Percentiles rank a stretch among this genome's conserved stretches.
Conservation (phyloP, 2,329 filamentous ascomycete species). For the Diplodia mutila region DNA sequence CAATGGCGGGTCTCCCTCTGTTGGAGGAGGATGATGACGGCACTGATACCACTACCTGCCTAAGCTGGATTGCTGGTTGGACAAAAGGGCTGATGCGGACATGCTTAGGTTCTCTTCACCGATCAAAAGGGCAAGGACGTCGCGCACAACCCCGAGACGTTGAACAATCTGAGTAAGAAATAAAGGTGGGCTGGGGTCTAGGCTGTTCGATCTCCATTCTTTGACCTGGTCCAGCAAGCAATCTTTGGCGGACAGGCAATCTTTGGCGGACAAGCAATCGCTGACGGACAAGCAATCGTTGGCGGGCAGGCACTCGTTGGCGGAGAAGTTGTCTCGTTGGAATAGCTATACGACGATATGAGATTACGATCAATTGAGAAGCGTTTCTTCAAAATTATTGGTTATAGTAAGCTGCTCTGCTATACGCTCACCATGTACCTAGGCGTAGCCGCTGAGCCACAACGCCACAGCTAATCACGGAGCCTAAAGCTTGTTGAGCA, state of each 20-base stretch:
- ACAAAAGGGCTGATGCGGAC: not conserved
- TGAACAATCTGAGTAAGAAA: constrained; percentile 29
- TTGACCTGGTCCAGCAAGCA: not conserved
- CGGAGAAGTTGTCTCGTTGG: not conserved
- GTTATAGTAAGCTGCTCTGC: no score
- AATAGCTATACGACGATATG: not conserved
- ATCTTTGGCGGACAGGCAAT: not conserved
- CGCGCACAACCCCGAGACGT: constrained; percentile 45
- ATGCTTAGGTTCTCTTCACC: constrained; percentile 41
- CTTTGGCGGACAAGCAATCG: not conserved
- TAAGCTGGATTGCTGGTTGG: not conserved
- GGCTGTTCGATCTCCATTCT: not conserved
- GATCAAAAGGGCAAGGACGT: constrained; percentile 48
- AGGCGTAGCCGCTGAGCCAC: constrained; percentile 10
- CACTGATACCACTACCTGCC: not conserved
- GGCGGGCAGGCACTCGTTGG: no score
- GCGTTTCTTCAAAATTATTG: not conserved
- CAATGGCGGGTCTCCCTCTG: not conserved
- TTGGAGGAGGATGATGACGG: not conserved
- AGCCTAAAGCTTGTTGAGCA: not conserved
- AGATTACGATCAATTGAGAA: not conserved
- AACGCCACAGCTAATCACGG: not conserved
- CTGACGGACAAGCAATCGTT: not conserved
- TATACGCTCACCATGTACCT: no score
- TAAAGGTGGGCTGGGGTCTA: not conserved